phyloP scores from a whole-genome alignment of 2,329 filamentous ascomycete genomes.

The Curvularia hawaiiensis region DNA sequence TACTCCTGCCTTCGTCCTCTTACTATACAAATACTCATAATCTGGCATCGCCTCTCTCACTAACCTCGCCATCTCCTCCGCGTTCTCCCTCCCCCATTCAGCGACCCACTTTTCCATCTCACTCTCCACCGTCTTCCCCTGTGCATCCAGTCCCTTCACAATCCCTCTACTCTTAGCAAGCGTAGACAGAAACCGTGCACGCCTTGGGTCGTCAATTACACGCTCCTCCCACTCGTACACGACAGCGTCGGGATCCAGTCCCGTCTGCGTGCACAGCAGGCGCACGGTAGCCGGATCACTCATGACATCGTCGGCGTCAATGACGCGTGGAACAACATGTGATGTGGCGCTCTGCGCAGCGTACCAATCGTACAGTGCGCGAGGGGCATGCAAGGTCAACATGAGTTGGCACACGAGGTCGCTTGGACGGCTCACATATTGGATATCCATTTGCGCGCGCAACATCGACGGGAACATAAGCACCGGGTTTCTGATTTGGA shows the following conservation, averaged over 20 bases:
- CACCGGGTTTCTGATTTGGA: slow-evolving; percentile 24
- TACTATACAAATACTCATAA: slow-evolving; percentile 18
- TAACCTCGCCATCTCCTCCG: slow-evolving; percentile 6
- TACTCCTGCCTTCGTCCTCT: not conserved
- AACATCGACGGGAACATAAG: slow-evolving; percentile 25
- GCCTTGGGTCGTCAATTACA: slow-evolving; percentile 4
- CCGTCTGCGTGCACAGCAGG: slow-evolving; percentile 14
- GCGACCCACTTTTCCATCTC: slow-evolving; percentile 22
- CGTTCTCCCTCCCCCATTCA: slow-evolving; percentile 18
- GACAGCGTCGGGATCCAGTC: slow-evolving; percentile 17
- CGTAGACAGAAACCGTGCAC: slow-evolving; percentile 13
- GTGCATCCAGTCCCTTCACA: slow-evolving; percentile 12
- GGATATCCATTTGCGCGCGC: slow-evolving; percentile 10
- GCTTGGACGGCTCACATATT: not conserved
- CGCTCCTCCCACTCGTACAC: slow-evolving; percentile 22
- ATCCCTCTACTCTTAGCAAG: slow-evolving; percentile 16
- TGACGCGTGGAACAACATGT: slow-evolving; percentile 4
- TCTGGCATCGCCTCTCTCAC: slow-evolving; percentile 18
- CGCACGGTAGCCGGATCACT: slow-evolving; percentile 12
- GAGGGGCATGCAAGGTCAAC: slow-evolving; percentile 4
- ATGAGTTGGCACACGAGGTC: not conserved
- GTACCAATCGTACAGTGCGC: slow-evolving; percentile 23
- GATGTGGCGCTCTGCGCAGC: not conserved
- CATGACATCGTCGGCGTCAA: slow-evolving; percentile 29
- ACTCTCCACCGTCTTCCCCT: slow-evolving; percentile 7